Conservation (phyloP, 2,329 filamentous ascomycete genomes). For the Zymoseptoria pseudotritici region DNA sequence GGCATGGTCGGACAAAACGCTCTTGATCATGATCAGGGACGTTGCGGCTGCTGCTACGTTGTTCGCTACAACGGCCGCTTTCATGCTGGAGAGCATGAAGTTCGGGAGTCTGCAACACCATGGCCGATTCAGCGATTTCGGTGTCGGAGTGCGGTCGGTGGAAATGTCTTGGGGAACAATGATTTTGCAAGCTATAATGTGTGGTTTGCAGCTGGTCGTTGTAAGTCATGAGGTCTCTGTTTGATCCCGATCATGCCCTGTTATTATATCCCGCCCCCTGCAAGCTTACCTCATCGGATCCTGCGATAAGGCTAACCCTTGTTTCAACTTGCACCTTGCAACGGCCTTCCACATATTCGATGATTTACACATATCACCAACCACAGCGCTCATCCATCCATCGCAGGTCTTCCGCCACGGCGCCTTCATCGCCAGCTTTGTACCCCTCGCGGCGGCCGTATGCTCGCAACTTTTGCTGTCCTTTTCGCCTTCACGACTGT, state of each 20-base stretch:
- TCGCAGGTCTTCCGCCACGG: slow-evolving; percentile 22
- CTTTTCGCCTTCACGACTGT: slow-evolving; percentile 25
- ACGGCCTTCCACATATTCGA: not conserved
- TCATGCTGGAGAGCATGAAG: slow-evolving; percentile 21
- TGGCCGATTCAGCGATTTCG: slow-evolving; percentile 16
- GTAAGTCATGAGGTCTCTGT: slow-evolving; percentile 20
- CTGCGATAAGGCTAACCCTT: not conserved
- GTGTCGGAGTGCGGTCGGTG: slow-evolving; percentile 14
- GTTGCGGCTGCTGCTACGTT: slow-evolving; percentile 23
- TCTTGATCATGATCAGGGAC: slow-evolving; percentile 28
- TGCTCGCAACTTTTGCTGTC: slow-evolving; percentile 21
- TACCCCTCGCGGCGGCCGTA: slow-evolving; percentile 24
- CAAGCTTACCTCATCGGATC: not conserved
- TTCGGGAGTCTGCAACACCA: slow-evolving; percentile 23
- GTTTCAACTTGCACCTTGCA: not conserved
- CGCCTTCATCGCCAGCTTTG: slow-evolving; percentile 20
- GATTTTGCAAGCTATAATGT: slow-evolving; percentile 10
- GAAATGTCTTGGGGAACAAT: slow-evolving; percentile 18
- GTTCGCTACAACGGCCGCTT: slow-evolving; percentile 19
- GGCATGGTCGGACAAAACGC: slow-evolving; percentile 6
- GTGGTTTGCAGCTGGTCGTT: slow-evolving; percentile 20
- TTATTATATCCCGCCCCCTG: not conserved
- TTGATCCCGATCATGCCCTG: not conserved
- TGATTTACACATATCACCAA: not conserved
- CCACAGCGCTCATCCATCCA: not conserved